A percentile compares a stretch with the other conserved stretches of the same genome.
Evolutionary conservation across 495 filamentous ascomycete species (phyloP).

Genomic region (Pyrenopolyporus hunteri): DNA sequence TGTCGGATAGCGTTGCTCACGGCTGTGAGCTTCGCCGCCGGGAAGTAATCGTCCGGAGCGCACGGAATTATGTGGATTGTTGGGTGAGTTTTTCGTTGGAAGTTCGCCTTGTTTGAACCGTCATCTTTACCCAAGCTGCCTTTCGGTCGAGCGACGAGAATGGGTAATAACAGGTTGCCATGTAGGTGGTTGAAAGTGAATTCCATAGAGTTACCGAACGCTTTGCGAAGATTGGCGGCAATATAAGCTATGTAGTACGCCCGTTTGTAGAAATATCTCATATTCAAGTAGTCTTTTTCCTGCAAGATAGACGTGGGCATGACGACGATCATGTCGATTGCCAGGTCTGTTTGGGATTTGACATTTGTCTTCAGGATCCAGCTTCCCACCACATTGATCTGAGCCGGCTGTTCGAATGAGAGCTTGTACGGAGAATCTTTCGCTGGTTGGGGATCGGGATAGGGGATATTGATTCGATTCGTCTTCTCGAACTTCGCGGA

Average conservation of each 20-base stretch:
- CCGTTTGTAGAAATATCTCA: conserved; percentile 93
- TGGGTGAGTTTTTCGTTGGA: conserved; percentile 50
- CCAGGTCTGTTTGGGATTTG: conserved; percentile 60
- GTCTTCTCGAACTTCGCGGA: conserved; percentile 69
- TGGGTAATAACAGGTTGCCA: conserved; percentile 78
- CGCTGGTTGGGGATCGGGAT: conserved; percentile 75
- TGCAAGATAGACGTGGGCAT: conserved; percentile 84
- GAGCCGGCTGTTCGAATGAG: conserved; percentile 73
- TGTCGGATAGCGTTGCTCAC: conserved; percentile 72
- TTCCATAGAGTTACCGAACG: conserved; percentile 57
- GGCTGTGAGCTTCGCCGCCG: conserved; percentile 68
- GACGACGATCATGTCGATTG: conserved; percentile 81
- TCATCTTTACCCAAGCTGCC: conserved; percentile 8
- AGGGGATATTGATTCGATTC: conserved; percentile 74
- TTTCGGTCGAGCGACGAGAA: conserved; percentile 61
- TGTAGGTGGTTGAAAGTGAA: conserved; percentile 71
- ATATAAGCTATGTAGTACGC: conserved; percentile 89
- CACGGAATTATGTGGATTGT: conserved; percentile 81
- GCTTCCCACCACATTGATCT: conserved; percentile 87
- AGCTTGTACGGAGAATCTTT: conserved; percentile 80
- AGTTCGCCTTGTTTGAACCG: conserved; percentile 1
- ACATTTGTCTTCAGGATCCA: conserved; percentile 78
- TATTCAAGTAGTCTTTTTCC: conserved; percentile 92
- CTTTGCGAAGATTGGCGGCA: conserved; percentile 67
- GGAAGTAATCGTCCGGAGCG: conserved; percentile 69